Percentiles rank a stretch among this genome's conserved stretches.
phyloP scores from a whole-genome alignment of 352 stramenopile species.

The Aphanomyces stellatus region DNA sequence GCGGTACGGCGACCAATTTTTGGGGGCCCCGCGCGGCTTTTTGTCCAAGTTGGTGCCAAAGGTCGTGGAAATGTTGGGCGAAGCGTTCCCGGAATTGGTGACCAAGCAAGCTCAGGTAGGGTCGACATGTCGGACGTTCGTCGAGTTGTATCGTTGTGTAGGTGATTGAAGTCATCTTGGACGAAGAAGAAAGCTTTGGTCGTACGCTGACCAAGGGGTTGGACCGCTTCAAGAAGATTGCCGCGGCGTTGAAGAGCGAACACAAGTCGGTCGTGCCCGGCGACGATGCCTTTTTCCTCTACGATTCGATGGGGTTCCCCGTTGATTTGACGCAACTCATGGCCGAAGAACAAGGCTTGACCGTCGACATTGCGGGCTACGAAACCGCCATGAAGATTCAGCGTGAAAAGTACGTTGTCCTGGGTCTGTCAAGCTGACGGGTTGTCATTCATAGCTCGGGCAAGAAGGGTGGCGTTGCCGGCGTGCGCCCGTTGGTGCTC shows the following conservation, averaged over 20 bases:
- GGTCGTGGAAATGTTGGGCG: conserved; percentile 91
- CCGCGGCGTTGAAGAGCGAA: conserved; percentile 51
- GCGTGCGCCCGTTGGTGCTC: conserved; percentile 82
- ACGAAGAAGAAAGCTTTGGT: conserved; percentile 96
- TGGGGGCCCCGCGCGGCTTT: conserved; percentile 93
- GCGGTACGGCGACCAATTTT: conserved; percentile 96
- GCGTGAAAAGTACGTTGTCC: background rate
- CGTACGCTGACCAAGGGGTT: conserved; percentile 93
- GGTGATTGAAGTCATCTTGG: conserved; percentile 92
- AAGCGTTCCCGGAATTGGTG: conserved; percentile 94
- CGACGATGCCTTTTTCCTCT: conserved; percentile 96
- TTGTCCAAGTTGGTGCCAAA: conserved; percentile 91
- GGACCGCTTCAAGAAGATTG: conserved; percentile 85
- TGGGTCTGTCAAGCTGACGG: background rate
- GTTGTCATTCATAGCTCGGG: conserved; percentile 20
- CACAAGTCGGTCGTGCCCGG: conserved; percentile 83
- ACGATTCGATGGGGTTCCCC: conserved; percentile 98
- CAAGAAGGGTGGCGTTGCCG: conserved; percentile 74
- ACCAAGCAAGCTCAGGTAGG: conserved; percentile 71
- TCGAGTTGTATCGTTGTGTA: background rate
- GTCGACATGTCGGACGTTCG: background rate
- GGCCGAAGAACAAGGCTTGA: conserved; percentile 92
- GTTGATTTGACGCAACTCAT: conserved; percentile 98
- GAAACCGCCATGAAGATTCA: conserved; percentile 86
- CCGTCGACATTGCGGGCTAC: conserved; percentile 91